Evolutionary conservation across 2,329 filamentous ascomycete species (phyloP), one percentile per base, ranked within the genome.

Genomic region (Cercospora sesami): DNA sequence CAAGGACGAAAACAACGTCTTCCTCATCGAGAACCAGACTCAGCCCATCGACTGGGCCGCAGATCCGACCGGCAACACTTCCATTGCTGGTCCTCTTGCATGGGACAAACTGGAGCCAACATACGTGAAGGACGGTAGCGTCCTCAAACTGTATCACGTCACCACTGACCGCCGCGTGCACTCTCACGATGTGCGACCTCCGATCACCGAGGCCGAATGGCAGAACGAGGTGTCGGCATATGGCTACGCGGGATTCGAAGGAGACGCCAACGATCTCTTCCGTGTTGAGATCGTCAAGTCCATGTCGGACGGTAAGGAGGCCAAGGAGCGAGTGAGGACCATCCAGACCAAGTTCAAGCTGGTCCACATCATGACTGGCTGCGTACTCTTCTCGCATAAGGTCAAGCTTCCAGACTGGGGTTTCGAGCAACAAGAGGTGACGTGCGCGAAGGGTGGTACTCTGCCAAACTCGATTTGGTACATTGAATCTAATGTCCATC

Each of bases 381-480:
- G 95, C 78, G 91, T 90, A 12, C 86, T 99, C 26, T 99, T 99
- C 85, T 98, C 94, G 0, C 95, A 99, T 86, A 98, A 97, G 83
- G 94, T 98, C 79, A 99, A 99, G 84, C 89, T 99, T 67, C 95
- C 95, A 3, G 93, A 96, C 2, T 99, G 95, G 95, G 95, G 92
- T 58, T 99, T 91, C 63, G 95, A 98, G 80, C 95, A 99, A 80
- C 95, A 99, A 80, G 95, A 99, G 81, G 95, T 99, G n/a, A 98
- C 94, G 21, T 99, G 95, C 78, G 95, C 95, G 7, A 91, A 90
- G 74, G 90, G 92, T 59, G 95, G 93, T 74, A 97, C 93, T 70
- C 83, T 97, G 42, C 95, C 95, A 65, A 99, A 99, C 86, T 97
- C 93, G 76, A 82, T 99, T 73, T 99, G 95, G 95, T 98, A 97